Evolutionary conservation across 345 rosid genomes (phyloP), one percentile per base, ranked within the genome.

Genomic region (Barbarea vulgaris): DNA sequence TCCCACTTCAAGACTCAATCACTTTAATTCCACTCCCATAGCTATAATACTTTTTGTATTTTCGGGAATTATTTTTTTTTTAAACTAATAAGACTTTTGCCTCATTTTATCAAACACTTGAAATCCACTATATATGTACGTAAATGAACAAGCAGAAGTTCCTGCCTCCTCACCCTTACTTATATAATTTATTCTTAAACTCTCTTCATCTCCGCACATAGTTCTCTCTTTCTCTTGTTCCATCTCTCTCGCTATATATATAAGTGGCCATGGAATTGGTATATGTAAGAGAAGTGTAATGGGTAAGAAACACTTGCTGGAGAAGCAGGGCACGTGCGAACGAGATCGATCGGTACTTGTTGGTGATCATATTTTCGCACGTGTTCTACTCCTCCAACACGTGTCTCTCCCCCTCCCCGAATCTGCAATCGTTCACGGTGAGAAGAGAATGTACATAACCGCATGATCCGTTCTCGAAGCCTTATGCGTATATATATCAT

Each of bases 321-420:
- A 93, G 98, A 91, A 93, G 98, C 94, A 89, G 98, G 93, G 97
- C 98, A 91, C 98, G 98, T 91, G 98, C 98, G 93, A 80, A 70
- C 33, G 68, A 71, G 57, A 65, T 72, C 39, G 27, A 65, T 31
- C 19, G 27, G 14, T 42, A 25, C 1, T 1, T 33, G 27, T 15
- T 71, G 56, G 48, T 73, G 56, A 54, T 73, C 59, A 46, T 42
- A 25, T 55, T 13, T 60, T 71, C 86, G 98, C 98, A 89, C 97
- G 98, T 86, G 98, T 96, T 88, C 96, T 86, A 80, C 97, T 91
- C 79, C 98, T 88, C 98, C 98, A 93, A 82, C 97, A 84, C 41
- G 96, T 78, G 85, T 76, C 74, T 75, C 97, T 83, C 85, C 83
- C 81, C 77, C 54, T 67, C 54, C 54, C 46, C 62, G 64, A 30